Evolutionary conservation across 345 rosid genomes (phyloP).

Genomic region (Trapa incisa): DNA sequence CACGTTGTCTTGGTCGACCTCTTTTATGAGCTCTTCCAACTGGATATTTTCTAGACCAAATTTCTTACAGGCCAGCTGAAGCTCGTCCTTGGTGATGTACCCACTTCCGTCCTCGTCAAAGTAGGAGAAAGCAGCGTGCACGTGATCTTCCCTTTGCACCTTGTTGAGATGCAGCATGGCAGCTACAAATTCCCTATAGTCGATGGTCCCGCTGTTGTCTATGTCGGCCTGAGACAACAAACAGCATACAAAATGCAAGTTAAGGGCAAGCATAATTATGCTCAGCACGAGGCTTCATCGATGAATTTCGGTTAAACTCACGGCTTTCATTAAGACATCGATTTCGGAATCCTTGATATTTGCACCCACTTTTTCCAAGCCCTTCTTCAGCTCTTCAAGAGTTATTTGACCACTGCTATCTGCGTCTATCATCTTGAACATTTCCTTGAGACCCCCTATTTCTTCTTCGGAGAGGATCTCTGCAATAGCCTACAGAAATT

Average conservation of each 20-base stretch:
- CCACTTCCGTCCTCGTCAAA: slow-evolving; percentile 94
- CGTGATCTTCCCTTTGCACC: slow-evolving; percentile 71
- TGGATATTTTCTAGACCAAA: slow-evolving; percentile 53
- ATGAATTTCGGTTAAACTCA: slow-evolving; percentile 18
- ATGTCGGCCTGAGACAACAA: slow-evolving; percentile 55
- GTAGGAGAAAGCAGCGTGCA: slow-evolving; percentile 71
- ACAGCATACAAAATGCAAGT: neutral
- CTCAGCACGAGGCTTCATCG: neutral
- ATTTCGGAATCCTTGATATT: slow-evolving; percentile 65
- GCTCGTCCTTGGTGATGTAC: slow-evolving; percentile 78
- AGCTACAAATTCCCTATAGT: slow-evolving; percentile 79
- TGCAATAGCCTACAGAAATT: slow-evolving; percentile 52
- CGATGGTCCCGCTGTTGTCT: slow-evolving; percentile 87
- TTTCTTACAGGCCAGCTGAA: slow-evolving; percentile 67
- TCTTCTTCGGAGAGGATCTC: slow-evolving; percentile 85
- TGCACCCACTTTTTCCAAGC: slow-evolving; percentile 76
- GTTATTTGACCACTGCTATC: slow-evolving; percentile 82
- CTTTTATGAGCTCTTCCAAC: slow-evolving; percentile 55
- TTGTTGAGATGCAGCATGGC: slow-evolving; percentile 93
- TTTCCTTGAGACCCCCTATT: slow-evolving; percentile 77
- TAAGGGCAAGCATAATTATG: neutral
- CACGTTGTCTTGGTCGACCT: slow-evolving; percentile 85
- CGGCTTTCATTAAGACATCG: slow-evolving; percentile 67
- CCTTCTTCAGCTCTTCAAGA: slow-evolving; percentile 73
- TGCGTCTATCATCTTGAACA: slow-evolving; percentile 90